Conservation (phyloP, 768 basidiomycete genomes). For the Zangia roseola region DNA sequence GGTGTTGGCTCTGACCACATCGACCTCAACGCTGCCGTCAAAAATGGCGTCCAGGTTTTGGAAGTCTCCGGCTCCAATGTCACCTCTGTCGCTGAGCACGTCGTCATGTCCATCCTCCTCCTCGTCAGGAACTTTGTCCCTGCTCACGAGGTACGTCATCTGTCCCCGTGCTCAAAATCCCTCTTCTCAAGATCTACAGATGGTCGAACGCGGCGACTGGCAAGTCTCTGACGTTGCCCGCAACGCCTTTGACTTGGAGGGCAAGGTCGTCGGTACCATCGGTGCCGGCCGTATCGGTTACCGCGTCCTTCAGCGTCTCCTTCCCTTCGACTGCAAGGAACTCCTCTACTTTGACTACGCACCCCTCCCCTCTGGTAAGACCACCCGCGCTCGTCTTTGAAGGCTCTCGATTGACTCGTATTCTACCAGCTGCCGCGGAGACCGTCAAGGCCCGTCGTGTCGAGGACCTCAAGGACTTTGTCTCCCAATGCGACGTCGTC, state of each 20-base stretch:
- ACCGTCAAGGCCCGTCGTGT: slow-evolving; percentile 70
- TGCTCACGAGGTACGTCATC: slow-evolving; percentile 61
- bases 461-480: slow-evolving; percentile 66
- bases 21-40: slow-evolving; percentile 83
- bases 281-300: slow-evolving; percentile 81
- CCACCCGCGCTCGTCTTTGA: background rate
- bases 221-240: slow-evolving; percentile 78
- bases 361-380: slow-evolving; percentile 57
- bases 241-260: slow-evolving; percentile 83
- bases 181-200: slow-evolving; percentile 33
- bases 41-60: slow-evolving; percentile 73
- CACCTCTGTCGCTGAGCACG: slow-evolving; percentile 86
- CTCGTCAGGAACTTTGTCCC: slow-evolving; percentile 88
- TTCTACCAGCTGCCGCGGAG: slow-evolving; percentile 51
- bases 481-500: slow-evolving; percentile 65
- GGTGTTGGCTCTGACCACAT: slow-evolving; percentile 89
- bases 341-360: slow-evolving; percentile 86
- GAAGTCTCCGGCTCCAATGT: slow-evolving; percentile 90
- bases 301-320: slow-evolving; percentile 77
- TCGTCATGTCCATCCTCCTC: slow-evolving; percentile 84
- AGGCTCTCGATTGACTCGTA: background rate
- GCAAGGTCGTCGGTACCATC: slow-evolving; percentile 88
- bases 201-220: slow-evolving; percentile 85
- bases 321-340: slow-evolving; percentile 85
- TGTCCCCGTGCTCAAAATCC: no score